These are phyloP conservation scores for Backusella tuberculispora DNA, from an alignment of 192 early-diverging fungal species.

Conservation along the genomic window DNA sequence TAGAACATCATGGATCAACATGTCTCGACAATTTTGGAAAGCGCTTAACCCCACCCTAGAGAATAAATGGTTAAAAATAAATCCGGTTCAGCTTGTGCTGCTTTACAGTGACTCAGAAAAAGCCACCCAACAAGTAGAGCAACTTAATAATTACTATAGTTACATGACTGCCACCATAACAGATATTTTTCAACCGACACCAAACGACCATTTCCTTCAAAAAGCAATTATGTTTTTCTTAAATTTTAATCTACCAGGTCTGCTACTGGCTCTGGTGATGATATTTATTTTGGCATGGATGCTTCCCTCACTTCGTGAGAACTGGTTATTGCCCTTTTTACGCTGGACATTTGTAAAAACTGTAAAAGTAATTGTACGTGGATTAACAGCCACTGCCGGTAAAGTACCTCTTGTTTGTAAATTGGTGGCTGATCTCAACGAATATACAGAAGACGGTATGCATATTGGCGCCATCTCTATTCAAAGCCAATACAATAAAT, in stretches of 20 bases:
- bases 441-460: slow-evolving; percentile 35
- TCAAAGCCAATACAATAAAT: slow-evolving; percentile 26
- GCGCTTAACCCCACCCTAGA: slow-evolving; percentile 16
- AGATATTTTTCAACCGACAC: background rate
- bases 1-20: background rate
- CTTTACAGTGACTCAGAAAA: background rate
- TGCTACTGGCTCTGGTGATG: slow-evolving; percentile 29
- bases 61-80: slow-evolving; percentile 30
- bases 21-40: slow-evolving; percentile 8
- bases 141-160: slow-evolving; percentile 1
- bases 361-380: background rate
- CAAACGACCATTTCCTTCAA: background rate
- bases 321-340: slow-evolving; percentile 26
- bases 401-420: background rate
- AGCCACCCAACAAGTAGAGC: background rate
- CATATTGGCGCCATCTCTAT: slow-evolving; percentile 37
- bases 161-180: background rate
- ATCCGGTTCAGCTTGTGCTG: slow-evolving; percentile 25
- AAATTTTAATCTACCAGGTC: slow-evolving; percentile 32
- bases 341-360: slow-evolving; percentile 2
- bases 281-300: slow-evolving; percentile 34
- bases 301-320: slow-evolving; percentile 25
- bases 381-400: background rate
- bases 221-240: background rate
- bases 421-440: slow-evolving; percentile 16